phyloP scores from a whole-genome alignment of 1,284 basidiomycete genomes.

The Rugosomyces carneus region DNA sequence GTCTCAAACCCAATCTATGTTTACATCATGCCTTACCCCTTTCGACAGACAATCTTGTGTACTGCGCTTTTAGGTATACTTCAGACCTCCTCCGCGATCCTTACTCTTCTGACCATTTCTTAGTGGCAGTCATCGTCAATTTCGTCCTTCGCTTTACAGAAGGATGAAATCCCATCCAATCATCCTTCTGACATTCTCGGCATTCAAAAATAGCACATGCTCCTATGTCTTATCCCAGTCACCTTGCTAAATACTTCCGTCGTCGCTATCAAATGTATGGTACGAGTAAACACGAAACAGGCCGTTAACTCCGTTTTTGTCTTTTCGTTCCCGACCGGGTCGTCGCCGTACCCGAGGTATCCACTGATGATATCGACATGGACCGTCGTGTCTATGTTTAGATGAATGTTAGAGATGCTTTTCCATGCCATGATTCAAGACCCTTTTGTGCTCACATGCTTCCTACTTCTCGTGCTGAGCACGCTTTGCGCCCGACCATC shows the following conservation, averaged over 20 bases:
- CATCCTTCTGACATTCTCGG: background rate
- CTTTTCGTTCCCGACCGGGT: conserved; percentile 49
- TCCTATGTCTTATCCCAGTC: background rate
- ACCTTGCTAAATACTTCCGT: background rate
- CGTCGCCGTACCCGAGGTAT: conserved; percentile 48
- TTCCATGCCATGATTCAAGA: background rate
- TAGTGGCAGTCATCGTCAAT: conserved; percentile 86
- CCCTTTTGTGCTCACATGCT: conserved; percentile 38
- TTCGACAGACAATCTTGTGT: conserved; percentile 75
- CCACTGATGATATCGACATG: conserved; percentile 60
- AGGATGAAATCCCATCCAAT: conserved; percentile 15
- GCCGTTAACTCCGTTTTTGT: conserved; percentile 43
- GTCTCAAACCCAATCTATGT: conserved; percentile 12
- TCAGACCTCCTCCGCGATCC: conserved; percentile 1
- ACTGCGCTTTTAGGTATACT: conserved; percentile 73
- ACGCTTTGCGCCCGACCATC: conserved; percentile 62
- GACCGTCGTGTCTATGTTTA: conserved; percentile 47
- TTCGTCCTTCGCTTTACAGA: conserved; percentile 78
- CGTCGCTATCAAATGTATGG: background rate
- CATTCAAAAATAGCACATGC: background rate
- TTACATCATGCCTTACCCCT: conserved; percentile 6
- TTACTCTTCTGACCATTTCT: conserved; percentile 1
- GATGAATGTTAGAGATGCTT: background rate
- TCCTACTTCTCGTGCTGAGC: conserved; percentile 53
- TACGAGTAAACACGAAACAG: background rate